phyloP scores from a whole-genome alignment of 805 yeast genomes.

The Yamadazyma tumulicola region DNA sequence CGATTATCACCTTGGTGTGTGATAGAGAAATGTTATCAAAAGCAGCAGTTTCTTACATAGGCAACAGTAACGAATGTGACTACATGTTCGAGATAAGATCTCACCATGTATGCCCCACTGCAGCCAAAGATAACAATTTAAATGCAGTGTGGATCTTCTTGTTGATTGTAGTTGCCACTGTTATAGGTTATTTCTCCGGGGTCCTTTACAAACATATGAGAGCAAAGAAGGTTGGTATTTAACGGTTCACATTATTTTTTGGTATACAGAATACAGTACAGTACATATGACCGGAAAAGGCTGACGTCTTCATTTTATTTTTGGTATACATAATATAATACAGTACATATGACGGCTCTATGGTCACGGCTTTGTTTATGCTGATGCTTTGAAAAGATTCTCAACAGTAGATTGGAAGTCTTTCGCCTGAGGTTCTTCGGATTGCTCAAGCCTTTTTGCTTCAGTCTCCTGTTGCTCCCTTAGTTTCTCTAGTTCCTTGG shows the following conservation, averaged over 20 bases:
- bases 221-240: background rate
- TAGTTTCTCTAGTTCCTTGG: conserved; percentile 14
- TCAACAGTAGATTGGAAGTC: conserved; percentile 13
- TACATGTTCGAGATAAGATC: conserved; percentile 83
- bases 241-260: background rate
- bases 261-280: background rate
- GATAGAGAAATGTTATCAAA: conserved; percentile 67
- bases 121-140: conserved; percentile 59
- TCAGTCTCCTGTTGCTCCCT: conserved; percentile 1
- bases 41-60: conserved; percentile 67
- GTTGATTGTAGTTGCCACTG: conserved; percentile 30
- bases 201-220: conserved; percentile 28
- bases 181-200: conserved; percentile 37
- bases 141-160: conserved; percentile 51
- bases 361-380: no score
- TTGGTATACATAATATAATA: no score
- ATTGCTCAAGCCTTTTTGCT: no score
- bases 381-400: conserved; percentile 10
- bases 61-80: conserved; percentile 71
- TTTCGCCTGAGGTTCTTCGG: background rate
- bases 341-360: no score
- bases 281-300: no score
- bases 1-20: conserved; percentile 70
- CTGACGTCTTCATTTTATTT: background rate
- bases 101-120: conserved; percentile 80